These are phyloP conservation scores for Ustilago cynodontis DNA, from an alignment of 1,284 basidiomycete species.

Conservation along the genomic window DNA sequence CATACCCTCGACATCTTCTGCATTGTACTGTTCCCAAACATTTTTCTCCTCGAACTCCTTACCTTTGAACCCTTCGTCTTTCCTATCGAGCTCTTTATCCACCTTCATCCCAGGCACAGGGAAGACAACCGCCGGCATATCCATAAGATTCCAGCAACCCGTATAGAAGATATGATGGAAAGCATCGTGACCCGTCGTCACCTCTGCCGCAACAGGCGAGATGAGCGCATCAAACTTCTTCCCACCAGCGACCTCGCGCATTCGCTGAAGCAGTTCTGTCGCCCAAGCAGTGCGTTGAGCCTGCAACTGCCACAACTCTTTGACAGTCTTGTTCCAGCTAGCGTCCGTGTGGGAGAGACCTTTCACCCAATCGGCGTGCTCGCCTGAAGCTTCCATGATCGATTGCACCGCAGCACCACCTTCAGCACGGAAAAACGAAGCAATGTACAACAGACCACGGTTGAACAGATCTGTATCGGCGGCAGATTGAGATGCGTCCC, in stretches of 20 bases:
- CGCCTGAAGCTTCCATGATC: slow-evolving; percentile 49
- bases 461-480: slow-evolving; percentile 35
- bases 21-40: slow-evolving; percentile 49
- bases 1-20: slow-evolving; percentile 37
- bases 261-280: slow-evolving; percentile 29
- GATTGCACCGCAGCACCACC: slow-evolving; percentile 44
- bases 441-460: slow-evolving; percentile 21
- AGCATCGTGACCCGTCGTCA: slow-evolving; percentile 36
- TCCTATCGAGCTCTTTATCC: slow-evolving; percentile 30
- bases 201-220: slow-evolving; percentile 46
- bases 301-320: slow-evolving; percentile 45
- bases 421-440: slow-evolving; percentile 51
- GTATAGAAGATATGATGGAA: slow-evolving; percentile 57
- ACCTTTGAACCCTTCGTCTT: slow-evolving; percentile 2
- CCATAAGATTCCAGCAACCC: slow-evolving; percentile 58
- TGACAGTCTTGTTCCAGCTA: slow-evolving; percentile 22
- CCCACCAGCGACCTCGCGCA: slow-evolving; percentile 23
- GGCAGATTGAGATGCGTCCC: slow-evolving; percentile 65
- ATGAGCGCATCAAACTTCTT: slow-evolving; percentile 43
- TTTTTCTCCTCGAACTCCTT: slow-evolving; percentile 23
- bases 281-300: slow-evolving; percentile 46
- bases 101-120: slow-evolving; percentile 28
- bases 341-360: slow-evolving; percentile 32
- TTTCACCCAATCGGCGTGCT: slow-evolving; percentile 45
- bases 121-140: slow-evolving; percentile 40